These are phyloP conservation scores for Phaeodactylum tricornutum DNA, from an alignment of 108 stramenopile genomes.

Conservation along the genomic window DNA sequence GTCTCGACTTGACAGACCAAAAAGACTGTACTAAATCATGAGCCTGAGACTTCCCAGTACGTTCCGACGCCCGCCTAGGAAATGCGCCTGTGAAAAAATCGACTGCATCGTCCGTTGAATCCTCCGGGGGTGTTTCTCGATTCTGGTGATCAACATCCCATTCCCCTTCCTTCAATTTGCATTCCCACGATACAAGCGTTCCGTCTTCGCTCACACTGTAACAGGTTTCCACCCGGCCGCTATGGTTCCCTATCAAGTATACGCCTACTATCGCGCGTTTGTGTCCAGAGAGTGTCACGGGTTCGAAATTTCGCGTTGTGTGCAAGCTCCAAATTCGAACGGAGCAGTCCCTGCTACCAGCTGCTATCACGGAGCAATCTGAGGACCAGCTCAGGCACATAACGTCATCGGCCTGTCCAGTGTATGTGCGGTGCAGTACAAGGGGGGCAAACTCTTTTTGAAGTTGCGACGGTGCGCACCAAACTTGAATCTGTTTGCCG, in stretches of 20 bases:
- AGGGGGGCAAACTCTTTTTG: slow-evolving; percentile 90
- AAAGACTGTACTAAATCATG: slow-evolving; percentile 44
- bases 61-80: too few species aligned
- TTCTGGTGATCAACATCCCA: too few species aligned
- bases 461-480: slow-evolving; percentile 73
- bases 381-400: slow-evolving; percentile 78
- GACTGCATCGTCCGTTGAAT: slow-evolving; percentile 64
- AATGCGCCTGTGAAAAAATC: slow-evolving; percentile 72
- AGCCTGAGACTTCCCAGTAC: too few species aligned
- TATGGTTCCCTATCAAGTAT: slow-evolving; percentile 39
- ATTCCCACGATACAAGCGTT: slow-evolving; percentile 86
- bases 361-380: slow-evolving; percentile 79
- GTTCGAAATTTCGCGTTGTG: slow-evolving; percentile 65
- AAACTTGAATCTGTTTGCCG: slow-evolving; percentile 91
- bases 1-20: slow-evolving; percentile 57
- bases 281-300: slow-evolving; percentile 79
- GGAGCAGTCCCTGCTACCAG: slow-evolving; percentile 71
- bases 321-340: slow-evolving; percentile 85
- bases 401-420: slow-evolving; percentile 82
- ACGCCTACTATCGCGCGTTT: slow-evolving; percentile 65
- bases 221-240: slow-evolving; percentile 36
- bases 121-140: too few species aligned
- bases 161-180: slow-evolving; percentile 25
- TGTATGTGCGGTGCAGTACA: slow-evolving; percentile 82
- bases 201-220: slow-evolving; percentile 88